Evolutionary conservation across 2,329 filamentous ascomycete species (phyloP), one percentile per base, ranked within the genome.

Genomic region (Diplodia sapinea): DNA sequence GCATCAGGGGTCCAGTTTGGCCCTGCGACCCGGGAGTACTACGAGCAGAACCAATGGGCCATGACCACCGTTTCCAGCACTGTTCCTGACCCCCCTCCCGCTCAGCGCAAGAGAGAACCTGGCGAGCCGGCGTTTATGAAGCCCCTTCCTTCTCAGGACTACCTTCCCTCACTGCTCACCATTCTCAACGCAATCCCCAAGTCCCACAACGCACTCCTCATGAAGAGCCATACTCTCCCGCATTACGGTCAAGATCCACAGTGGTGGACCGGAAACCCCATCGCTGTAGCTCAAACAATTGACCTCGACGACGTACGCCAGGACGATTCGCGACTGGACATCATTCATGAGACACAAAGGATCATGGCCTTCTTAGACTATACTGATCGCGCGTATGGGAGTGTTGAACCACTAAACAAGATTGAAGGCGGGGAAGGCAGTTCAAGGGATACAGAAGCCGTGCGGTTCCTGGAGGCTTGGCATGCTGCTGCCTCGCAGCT

Each of bases 101-200:
- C 78, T 67, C 81, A 85, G 70, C 80, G 85, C 65, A 82, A 79
- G 72, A 81, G 83, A 68, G 74, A 79, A 23, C 72, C 78, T 5
- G 81, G 78, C 40, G 81, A 86, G 70, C 88, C 87, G 15, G 82
- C 82, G 17, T 86, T 89, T 68, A 77, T 89, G 63, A 87, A 87
- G 68, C 86, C 85, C 17, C 78, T 84, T 2, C 79, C 83, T 13
- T 80, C 82, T 52, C 80, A 79, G 51, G 81, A 85, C 68, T 86
- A 86, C 71, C 77, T 88, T n/a, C 83, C 85, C 33, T 84, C 83
- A 4, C 77, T 89, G 23, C 72, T 90, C 52, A 88, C 86, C 5
- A 88, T 90, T 68, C 80, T 88, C n/a, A 86, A 88, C 72, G 81
- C 84, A 23, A 88, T 89, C 66, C 87, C 87, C 3, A 76, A 85